Conservation (phyloP, 2,329 filamentous ascomycete species). For the Chaetomium sp. region DNA sequence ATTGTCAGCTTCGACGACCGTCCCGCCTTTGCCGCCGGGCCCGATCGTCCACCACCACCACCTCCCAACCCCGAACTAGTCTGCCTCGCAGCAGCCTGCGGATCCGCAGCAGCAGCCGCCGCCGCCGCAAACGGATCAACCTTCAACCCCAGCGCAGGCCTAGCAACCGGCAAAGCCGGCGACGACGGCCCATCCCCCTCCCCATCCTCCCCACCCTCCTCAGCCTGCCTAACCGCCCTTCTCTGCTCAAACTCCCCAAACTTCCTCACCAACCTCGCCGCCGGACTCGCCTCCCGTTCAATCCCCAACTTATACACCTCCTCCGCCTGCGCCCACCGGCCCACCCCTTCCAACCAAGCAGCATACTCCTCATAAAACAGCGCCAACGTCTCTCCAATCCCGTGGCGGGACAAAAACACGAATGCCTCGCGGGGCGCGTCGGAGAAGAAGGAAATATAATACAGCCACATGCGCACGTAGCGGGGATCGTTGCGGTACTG, state of each 20-base stretch:
- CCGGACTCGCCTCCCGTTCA: constrained; percentile 77
- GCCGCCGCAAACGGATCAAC: constrained; percentile 68
- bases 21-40: constrained; percentile 54
- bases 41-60: constrained; percentile 35
- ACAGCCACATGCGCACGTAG: constrained; percentile 88
- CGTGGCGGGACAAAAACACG: constrained; percentile 81
- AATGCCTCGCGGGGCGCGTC: constrained; percentile 91
- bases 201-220: constrained; percentile 42
- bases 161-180: constrained; percentile 75
- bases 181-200: constrained; percentile 67
- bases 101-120: constrained; percentile 47
- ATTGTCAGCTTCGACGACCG: constrained; percentile 69
- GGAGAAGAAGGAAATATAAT: constrained; percentile 88
- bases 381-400: constrained; percentile 78
- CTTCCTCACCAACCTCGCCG: constrained; percentile 75
- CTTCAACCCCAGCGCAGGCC: constrained; percentile 80
- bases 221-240: constrained; percentile 65
- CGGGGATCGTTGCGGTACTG: constrained; percentile 95
- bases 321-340: constrained; percentile 82
- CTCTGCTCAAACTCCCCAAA: constrained; percentile 87
- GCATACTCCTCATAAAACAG: constrained; percentile 97
- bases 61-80: too few relatives aligned
- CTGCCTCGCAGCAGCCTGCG: constrained; percentile 51
- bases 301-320: constrained; percentile 90
- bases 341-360: constrained; percentile 79